Base-by-base conservation (phyloP, 1,284 basidiomycete species). In the Earliella scabrosa region DNA sequence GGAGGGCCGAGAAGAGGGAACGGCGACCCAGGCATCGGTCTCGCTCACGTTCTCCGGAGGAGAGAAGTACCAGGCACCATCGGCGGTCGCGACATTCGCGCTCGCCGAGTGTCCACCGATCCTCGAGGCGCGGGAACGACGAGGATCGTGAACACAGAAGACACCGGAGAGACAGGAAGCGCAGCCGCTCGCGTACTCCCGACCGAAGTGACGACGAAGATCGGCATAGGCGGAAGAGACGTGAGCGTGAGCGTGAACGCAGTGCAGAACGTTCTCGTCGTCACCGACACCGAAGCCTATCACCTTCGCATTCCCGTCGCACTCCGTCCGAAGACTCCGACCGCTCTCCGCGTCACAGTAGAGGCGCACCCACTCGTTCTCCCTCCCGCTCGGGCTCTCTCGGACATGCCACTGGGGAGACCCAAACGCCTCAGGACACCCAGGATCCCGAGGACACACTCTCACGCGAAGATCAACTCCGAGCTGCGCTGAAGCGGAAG, bases 401-500 rank as follows among this genome's bases (percentile, higher is more conserved):
- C n/a, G n/a, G n/a, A n/a, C n/a, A n/a, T n/a, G n/a, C n/a, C n/a
- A n/a, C n/a, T n/a, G n/a, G n/a, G n/a, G n/a, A n/a, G n/a, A n/a
- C n/a, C n/a, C n/a, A n/a, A n/a, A n/a, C n/a, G n/a, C n/a, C 44
- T 18, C 50, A 60, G n/a, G 58, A 60, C 31, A 45, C 21, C 21
- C 46, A 46, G n/a, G 53, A 56, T 10, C 27, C 24, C 38, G 34
- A 51, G 13, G 36, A 38, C 26, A 43, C 11, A 47, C 64, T 34
- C 49, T 54, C 57, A 29, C 55, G 63, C 54, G 68, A 59, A 60
- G 57, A 58, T 46, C 60, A 66, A 46, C 64, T 61, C 36, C 68
- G 61, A 11, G 63, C 57, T 4, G 45, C 57, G 45, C 55, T 70
- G 36, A 77, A 74, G 59, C 71, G 71, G 14, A 79, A 76, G 59